Conservation (phyloP, 1,284 basidiomycete genomes). For the Cryptococcus hybrid region DNA sequence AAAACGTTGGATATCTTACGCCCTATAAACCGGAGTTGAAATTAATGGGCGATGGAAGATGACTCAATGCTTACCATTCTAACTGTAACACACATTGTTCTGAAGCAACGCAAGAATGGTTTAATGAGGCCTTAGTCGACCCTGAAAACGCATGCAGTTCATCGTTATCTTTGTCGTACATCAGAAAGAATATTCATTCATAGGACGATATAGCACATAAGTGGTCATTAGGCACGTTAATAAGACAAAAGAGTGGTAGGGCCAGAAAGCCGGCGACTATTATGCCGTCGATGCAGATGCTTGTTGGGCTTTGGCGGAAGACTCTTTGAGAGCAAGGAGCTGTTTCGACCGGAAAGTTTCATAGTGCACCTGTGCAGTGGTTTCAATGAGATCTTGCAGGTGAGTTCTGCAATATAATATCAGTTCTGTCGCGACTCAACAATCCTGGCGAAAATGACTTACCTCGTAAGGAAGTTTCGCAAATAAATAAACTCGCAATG, state of each 20-base stretch:
- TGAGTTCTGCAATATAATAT: slow-evolving; percentile 66
- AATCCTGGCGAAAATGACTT: slow-evolving; percentile 21
- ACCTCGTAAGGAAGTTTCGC: slow-evolving; percentile 93
- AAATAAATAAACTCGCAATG: slow-evolving; percentile 99
- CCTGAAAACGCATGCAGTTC: too few species aligned
- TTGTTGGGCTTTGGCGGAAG: slow-evolving; percentile 44
- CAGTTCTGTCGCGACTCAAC: background rate
- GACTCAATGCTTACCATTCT: too few species aligned
- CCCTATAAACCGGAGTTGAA: too few species aligned
- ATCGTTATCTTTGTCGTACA: background rate
- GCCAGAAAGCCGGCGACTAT: background rate
- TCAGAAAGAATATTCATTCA: background rate
- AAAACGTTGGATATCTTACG: too few species aligned
- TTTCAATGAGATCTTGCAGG: slow-evolving; percentile 97
- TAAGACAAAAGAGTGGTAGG: background rate
- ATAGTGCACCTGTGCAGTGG: slow-evolving; percentile 97
- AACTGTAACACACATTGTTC: too few species aligned
- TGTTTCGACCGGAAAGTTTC: slow-evolving; percentile 99
- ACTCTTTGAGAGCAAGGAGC: slow-evolving; percentile 51
- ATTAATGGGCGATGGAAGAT: too few species aligned
- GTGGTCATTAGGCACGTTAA: background rate
- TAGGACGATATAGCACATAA: background rate
- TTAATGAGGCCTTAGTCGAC: too few species aligned
- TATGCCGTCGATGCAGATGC: slow-evolving; percentile 3
- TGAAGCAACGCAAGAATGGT: too few species aligned